These are phyloP conservation scores for Cryptococcus floricola DNA, from an alignment of 1,284 basidiomycete genomes.

Conservation along the genomic window DNA sequence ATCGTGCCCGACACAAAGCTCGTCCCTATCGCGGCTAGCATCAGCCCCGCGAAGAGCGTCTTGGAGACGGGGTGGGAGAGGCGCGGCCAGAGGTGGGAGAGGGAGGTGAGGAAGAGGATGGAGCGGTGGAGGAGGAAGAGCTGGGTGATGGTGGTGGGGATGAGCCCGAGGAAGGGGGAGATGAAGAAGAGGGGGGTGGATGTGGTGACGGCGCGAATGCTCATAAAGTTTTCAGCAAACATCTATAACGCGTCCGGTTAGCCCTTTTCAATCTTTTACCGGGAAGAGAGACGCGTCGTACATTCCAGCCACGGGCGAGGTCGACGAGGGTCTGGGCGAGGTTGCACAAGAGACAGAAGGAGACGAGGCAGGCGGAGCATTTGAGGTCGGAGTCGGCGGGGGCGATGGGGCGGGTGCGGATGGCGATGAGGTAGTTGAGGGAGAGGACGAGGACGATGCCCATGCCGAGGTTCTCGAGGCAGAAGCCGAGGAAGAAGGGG, in stretches of 20 bases:
- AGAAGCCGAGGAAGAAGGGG: slow-evolving; percentile 30
- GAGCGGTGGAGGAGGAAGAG: slow-evolving; percentile 24
- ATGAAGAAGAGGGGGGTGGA: slow-evolving; percentile 21
- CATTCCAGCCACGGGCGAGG: slow-evolving; percentile 22
- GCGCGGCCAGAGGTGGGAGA: slow-evolving; percentile 22
- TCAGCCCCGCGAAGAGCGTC: slow-evolving; percentile 6
- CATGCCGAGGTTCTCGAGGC: slow-evolving; percentile 25
- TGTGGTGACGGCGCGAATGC: slow-evolving; percentile 11
- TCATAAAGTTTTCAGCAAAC: slow-evolving; percentile 22
- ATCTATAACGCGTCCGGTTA: slow-evolving; percentile 10
- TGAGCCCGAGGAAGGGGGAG: slow-evolving; percentile 27
- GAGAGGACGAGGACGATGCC: slow-evolving; percentile 27
- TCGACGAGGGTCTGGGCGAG: slow-evolving; percentile 20
- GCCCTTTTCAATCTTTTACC: background rate
- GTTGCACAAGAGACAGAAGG: slow-evolving; percentile 14
- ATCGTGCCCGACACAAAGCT: slow-evolving; percentile 8
- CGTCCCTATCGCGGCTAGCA: slow-evolving; percentile 7
- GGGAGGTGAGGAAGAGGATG: slow-evolving; percentile 24
- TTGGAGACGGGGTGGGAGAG: slow-evolving; percentile 13
- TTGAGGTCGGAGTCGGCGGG: slow-evolving; percentile 1
- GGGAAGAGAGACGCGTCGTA: slow-evolving; percentile 6
- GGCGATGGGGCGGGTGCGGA: slow-evolving; percentile 1
- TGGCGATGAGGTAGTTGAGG: slow-evolving; percentile 18
- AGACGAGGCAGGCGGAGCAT: slow-evolving; percentile 15
- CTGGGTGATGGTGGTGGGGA: slow-evolving; percentile 27